Base-by-base conservation (phyloP, 108 stramenopile species). In the Fistulifera solaris region DNA sequence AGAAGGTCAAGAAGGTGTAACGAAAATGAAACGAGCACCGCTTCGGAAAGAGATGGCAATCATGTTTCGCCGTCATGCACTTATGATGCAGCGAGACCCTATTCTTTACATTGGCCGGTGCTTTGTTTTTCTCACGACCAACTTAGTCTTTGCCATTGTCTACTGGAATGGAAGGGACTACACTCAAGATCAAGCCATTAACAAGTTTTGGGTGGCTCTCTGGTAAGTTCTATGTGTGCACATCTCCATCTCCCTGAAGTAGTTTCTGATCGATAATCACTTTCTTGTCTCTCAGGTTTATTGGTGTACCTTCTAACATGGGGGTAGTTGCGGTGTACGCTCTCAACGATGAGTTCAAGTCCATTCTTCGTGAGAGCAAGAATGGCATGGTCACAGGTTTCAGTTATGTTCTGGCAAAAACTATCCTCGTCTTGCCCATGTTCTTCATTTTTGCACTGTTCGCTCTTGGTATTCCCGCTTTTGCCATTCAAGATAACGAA, bases 391-490 rank as follows among this genome's bases (percentile, higher is more conserved):
- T 59, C 16, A 27, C 59, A 1, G 59, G 48, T 13, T 19, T 50
- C 27, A 35, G 27, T 27, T 73, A 73, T 45, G 48, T 73, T 1
- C 6, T 63, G 4, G 66, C 67, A 15, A 66, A 62, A 38, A 28
- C 49, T 21, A 40, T 73, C 6, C 22, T 73, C 12, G 54, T 65
- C 14, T 25, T 73, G 23, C 72, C 72, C n/a, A 51, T 72, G 27
- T 40, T 72, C 43, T 26, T 72, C 48, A 5, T 66, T 10, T 61
- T 72, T 47, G 52, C 53, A 1, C 31, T 73, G 35, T 44, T 58
- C 14, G 40, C 62, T 8, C 45, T 73, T 1, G 54, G 45, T n/a
- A 55, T 73, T 26, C 67, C 72, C 16, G 59, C 25, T 17, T 73
- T 43, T 46, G 66, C 56, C 5, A 15, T 54, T 54, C 56, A 58